These are phyloP conservation scores for Saccharomycopsis synnaedendra DNA, from an alignment of 805 yeast genomes.

Conservation along the genomic window DNA sequence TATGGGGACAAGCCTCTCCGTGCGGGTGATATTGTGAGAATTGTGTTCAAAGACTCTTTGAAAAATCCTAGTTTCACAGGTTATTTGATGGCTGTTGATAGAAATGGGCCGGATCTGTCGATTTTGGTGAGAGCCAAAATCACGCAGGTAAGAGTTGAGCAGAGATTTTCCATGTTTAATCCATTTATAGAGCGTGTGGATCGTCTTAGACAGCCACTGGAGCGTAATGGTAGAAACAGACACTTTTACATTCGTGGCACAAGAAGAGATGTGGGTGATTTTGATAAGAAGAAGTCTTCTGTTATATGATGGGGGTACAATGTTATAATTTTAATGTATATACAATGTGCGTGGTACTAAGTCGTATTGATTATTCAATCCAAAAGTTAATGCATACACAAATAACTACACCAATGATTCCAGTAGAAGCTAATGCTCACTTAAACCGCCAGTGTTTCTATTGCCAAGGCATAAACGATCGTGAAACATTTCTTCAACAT, in stretches of 20 bases:
- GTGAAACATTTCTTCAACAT: too few relatives aligned
- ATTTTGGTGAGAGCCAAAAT: constrained; percentile 76
- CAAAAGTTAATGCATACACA: too few relatives aligned
- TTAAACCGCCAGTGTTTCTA: too few relatives aligned
- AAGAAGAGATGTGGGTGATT: constrained; percentile 64
- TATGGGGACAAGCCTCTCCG: constrained; percentile 39
- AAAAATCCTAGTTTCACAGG: constrained; percentile 62
- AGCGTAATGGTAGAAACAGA: constrained; percentile 69
- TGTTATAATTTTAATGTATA: background rate
- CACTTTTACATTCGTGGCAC: constrained; percentile 83
- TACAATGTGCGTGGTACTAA: background rate
- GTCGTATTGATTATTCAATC: background rate
- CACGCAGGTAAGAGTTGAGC: constrained; percentile 76
- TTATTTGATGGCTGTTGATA: constrained; percentile 63
- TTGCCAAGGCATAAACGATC: too few relatives aligned
- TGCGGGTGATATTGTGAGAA: constrained; percentile 75
- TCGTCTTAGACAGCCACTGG: constrained; percentile 59
- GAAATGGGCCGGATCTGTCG: constrained; percentile 62
- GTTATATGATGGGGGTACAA: background rate
- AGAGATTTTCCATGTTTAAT: constrained; percentile 68
- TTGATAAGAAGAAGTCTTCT: constrained; percentile 27
- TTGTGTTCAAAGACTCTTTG: constrained; percentile 50
- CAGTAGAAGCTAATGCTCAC: too few relatives aligned
- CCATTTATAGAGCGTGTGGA: constrained; percentile 74
- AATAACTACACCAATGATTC: too few relatives aligned